Base-by-base conservation (phyloP, 2,329 filamentous ascomycete species). In the Trichophyton rubrum region DNA sequence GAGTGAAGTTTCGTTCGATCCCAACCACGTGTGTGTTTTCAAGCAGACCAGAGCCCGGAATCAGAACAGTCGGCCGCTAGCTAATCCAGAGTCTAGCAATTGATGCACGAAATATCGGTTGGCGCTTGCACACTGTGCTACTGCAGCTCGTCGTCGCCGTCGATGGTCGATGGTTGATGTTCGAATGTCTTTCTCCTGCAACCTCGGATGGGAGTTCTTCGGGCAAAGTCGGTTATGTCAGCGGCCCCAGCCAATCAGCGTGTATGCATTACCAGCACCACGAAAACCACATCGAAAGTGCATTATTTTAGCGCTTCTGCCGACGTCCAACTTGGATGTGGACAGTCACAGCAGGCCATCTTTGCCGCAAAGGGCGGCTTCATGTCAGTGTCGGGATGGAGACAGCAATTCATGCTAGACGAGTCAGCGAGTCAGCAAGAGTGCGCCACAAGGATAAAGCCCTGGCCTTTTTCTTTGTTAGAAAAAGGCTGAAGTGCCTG, bases 151-250 rank as follows among this genome's bases (percentile, higher is more conserved):
- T 40, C 24, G 49, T 24, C 22, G 49, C 22, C 49, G 49, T 40
- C 38, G 55, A 56, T 56, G 51, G n/a, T 56, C 33, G 24, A 30
- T 57, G 40, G 33, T 57, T 30, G 55, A 22, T 3, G 55, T 63
- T 38, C 56, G 56, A 38, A 30, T n/a, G 11, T 40, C 59, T 43
- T 58, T 51, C 41, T 57, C 61, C 58, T 57, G 61, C 40, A 61
- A 61, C 63, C 56, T 63, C 62, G 64, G 60, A 59, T 60, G 27
- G 49, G 22, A 56, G 13, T 43, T 43, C 38, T 56, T 62, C 62
- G 62, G 62, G 58, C 43, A 41, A 60, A 61, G 56, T 38, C 61
- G 61, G 62, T 64, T 65, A 64, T 63, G 64, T 65, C 63, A 65
- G 62, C 63, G 1, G 9, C 13, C 24, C 17, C 56, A 35, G 30